Evolutionary conservation across 1,139 yeast genomes (phyloP), one percentile per base, ranked within the genome.

Genomic region (Kluyveromyces sp.): DNA sequence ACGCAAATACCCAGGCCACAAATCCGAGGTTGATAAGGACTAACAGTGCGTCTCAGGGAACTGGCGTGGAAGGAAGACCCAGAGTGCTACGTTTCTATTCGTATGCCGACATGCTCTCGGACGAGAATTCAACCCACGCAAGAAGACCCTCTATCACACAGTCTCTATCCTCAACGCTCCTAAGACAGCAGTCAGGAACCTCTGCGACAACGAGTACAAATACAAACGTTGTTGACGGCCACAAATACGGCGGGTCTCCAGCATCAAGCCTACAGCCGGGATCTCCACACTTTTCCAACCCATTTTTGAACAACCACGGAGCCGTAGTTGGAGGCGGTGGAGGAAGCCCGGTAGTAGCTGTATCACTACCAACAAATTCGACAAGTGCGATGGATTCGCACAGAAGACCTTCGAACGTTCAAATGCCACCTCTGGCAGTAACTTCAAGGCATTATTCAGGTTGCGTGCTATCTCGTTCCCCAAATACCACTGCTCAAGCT

Each of bases 71-170:
- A 36, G 30, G 39, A 41, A 39, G 38, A 20, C 54, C 54, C 13
- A 47, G 51, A 42, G 41, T 79, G 1, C 68, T 83, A 34, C 76
- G 80, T 39, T 84, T 84, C 61, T 83, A 78, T 58, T 80, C 89
- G 3, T 85, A 82, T 60, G 94, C 92, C 3, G 95, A 85, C 54
- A 74, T 85, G 73, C 73, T 84, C 49, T 74, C 70, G 52, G 78
- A 74, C 56, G 88, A 82, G 58, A 56, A 60, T 44, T 57, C 84
- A 71, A 59, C 64, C 50, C 41, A 68, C 48, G 66, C 74, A 33
- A 73, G 81, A 58, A 72, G 85, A 60, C 86, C 86, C 18, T 71
- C 80, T 3, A 61, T 73, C 18, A 52, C 66, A 2, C 68, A 68
- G 36, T 62, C 71, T 1, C 49, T 65, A 22, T 63, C 70, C 35